A percentile compares a stretch with the other conserved stretches of the same genome.
phyloP scores from a whole-genome alignment of 139 green algal genomes.

The Eudorina sp. region DNA sequence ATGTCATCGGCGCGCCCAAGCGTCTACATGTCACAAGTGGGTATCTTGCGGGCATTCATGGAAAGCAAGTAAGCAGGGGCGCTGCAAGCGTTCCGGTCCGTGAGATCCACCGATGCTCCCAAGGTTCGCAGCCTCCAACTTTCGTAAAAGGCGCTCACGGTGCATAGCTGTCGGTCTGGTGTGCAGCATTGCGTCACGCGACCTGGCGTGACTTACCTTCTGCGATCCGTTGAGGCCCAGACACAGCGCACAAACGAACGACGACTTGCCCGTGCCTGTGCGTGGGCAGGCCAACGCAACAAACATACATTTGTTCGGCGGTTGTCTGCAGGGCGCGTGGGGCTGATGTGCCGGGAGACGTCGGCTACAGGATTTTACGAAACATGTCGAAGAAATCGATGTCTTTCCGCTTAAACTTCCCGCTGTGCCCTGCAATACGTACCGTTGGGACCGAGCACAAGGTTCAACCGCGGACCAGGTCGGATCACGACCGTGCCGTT shows the following conservation, averaged over 20 bases:
- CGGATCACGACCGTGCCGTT: slow-evolving; percentile 68
- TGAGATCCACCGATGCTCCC: too few species aligned
- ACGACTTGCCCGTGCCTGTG: slow-evolving; percentile 93
- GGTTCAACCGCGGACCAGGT: slow-evolving; percentile 89
- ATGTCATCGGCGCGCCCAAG: slow-evolving; percentile 88
- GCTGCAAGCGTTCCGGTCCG: too few species aligned
- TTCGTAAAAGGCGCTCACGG: too few species aligned
- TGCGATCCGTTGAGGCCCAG: slow-evolving; percentile 85
- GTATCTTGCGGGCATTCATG: too few species aligned
- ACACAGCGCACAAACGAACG: slow-evolving; percentile 93
- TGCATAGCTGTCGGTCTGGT: too few species aligned
- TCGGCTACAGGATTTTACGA: not conserved
- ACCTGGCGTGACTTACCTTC: slow-evolving; percentile 62
- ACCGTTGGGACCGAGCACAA: slow-evolving; percentile 97
- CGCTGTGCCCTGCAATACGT: not conserved
- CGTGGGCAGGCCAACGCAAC: not conserved
- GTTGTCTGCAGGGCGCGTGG: not conserved
- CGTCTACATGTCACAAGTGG: too few species aligned
- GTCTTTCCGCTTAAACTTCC: not conserved
- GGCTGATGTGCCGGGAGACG: too few species aligned
- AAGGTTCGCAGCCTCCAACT: too few species aligned
- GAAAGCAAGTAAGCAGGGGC: too few species aligned
- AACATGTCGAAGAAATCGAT: not conserved
- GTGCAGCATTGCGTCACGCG: too few species aligned
- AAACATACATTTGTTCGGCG: not conserved